Base-by-base conservation (phyloP, 1,284 basidiomycete species). In the Microbotryomycetes sp. region DNA sequence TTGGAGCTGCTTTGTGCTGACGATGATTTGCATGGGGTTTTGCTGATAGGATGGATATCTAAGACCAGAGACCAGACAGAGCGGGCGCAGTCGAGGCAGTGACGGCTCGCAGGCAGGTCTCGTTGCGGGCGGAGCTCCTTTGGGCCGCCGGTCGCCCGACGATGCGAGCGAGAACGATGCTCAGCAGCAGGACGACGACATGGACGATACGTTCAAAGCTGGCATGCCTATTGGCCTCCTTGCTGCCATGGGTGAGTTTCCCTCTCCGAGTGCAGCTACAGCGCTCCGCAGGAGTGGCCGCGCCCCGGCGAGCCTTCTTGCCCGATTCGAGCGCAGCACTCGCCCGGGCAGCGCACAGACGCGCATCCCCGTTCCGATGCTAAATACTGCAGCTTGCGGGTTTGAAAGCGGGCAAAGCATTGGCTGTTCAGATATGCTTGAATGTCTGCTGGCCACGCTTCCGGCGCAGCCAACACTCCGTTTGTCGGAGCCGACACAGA, bases 141-240 rank as follows among this genome's bases (percentile, higher is more conserved):
- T 59, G 23, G 61, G 54, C 4, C 50, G 50, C 28, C 50, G 26
- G 1, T 24, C 24, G 15, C 5, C 23, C 18, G 50, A 52, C 50
- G n/a, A n/a, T 52, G 24, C 23, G n/a, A 16, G n/a, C n/a, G 50
- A 29, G 21, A n/a, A 11, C 18, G 24, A 24, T 41, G 28, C 35
- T 18, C 18, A 9, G 18, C 35, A 41, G 35, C 35, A 45, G 4
- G 59, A 59, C 16, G 54, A 61, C 13, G 56, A 48, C 18, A 29
- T 60, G 5, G 55, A 61, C 50, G 46, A 56, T 15, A 45, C 51
- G 18, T 56, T 54, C 47, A 59, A 59, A 47, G 54, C 60, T 15
- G 60, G 57, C 1, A 58, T 59, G 60, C 63, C 63, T 7, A 65
- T 65, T 16, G 63, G 63, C 9, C 29, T 65, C 0, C 45, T 65